Conservation (phyloP, 2,329 filamentous ascomycete species). For the Teratosphaeria nubilosa region DNA sequence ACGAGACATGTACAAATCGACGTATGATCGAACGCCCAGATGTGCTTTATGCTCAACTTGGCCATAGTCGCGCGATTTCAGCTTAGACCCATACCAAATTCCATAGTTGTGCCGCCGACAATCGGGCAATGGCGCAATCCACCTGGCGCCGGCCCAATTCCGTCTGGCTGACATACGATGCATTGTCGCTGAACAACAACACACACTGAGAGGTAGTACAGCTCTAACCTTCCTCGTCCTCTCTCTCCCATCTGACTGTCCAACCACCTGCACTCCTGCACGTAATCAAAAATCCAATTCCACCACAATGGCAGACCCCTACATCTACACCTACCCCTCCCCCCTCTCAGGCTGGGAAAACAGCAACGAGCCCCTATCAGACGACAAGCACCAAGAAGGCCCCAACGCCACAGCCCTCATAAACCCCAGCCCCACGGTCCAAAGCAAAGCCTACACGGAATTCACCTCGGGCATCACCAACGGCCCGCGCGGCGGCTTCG, state of each 20-base stretch:
- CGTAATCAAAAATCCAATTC: neutral
- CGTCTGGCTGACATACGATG: neutral
- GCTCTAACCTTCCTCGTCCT: neutral
- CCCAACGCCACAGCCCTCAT: slow-evolving; percentile 69
- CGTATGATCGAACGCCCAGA: too few relatives aligned
- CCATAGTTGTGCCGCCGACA: too few relatives aligned
- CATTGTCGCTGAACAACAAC: neutral
- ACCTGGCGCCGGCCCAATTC: neutral
- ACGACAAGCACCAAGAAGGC: slow-evolving; percentile 31
- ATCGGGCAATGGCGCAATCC: neutral
- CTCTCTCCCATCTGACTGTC: neutral
- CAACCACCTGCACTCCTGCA: neutral
- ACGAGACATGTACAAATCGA: too few relatives aligned
- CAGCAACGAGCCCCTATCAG: slow-evolving; percentile 36
- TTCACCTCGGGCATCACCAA: slow-evolving; percentile 62
- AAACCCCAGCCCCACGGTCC: slow-evolving; percentile 51
- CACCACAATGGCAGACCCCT: slow-evolving; percentile 41
- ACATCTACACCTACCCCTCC: slow-evolving; percentile 44
- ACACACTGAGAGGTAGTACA: neutral
- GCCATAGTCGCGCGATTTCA: too few relatives aligned
- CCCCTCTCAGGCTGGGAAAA: slow-evolving; percentile 42
- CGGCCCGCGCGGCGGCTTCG: slow-evolving; percentile 61
- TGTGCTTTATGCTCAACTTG: too few relatives aligned
- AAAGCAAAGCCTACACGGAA: slow-evolving; percentile 58
- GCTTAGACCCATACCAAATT: too few relatives aligned